Base-by-base conservation (phyloP, 2,329 filamentous ascomycete species). In the Lasiodiplodia theobromae region DNA sequence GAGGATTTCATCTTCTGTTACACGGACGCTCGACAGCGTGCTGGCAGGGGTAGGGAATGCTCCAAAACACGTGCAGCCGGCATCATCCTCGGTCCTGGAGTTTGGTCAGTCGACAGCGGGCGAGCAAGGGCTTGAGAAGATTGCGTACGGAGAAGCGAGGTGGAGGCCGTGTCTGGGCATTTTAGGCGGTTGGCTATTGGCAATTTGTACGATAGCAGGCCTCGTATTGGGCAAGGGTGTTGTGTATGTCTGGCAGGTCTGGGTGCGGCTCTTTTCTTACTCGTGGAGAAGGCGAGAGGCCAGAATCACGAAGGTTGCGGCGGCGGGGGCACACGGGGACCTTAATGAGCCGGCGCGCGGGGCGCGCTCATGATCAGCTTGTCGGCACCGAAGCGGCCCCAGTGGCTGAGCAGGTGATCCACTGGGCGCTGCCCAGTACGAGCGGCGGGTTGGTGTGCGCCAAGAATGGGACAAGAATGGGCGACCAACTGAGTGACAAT, bases 341-440 rank as follows among this genome's bases (percentile, higher is more conserved):
- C 60, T 64, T 52, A 64, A 64, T 51, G 60, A 38, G 47, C 60
- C 44, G 60, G 47, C 12, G 40, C 21, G 44, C 60, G 44, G 44
- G 44, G 60, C 58, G 58, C 57, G 40, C 57, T 38, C 57, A 49
- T 62, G 57, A 49, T 47, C 25, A 63, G 47, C 60, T 52, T 37
- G 60, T 64, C 28, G 60, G 40, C n/a, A 34, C 8, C 40, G 40
- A 44, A 28, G 40, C 44, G 60, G 60, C 44, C 44, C 60, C 60
- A 38, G 60, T 51, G 60, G 60, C 60, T 64, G 21, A 64, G 60
- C 60, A 64, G 60, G 3, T 44, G 60, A 52, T 52, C 60, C 7
- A 52, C 60, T 11, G 21, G 23, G 60, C 60, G 60, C 47, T 37
- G 58, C 25, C 58, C 23, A 28, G 58, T 44, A 23, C 58, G 40